Conservation (phyloP, 805 yeast species). For the Pichia nanzhaoensis region DNA sequence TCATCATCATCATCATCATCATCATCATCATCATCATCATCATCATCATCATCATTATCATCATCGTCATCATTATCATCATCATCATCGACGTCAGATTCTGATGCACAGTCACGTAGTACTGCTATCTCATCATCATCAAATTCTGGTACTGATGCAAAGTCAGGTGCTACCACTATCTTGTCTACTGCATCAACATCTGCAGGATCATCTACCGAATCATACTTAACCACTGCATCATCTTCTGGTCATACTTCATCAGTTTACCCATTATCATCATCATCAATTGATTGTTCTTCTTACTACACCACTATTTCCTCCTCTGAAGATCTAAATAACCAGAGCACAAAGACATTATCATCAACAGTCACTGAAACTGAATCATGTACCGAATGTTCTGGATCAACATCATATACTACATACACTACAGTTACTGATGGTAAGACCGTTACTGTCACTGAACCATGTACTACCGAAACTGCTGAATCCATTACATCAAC, state of each 20-base stretch:
- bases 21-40: constrained; percentile 4
- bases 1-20: constrained; percentile 1
- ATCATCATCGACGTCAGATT: background rate
- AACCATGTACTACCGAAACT: constrained; percentile 6
- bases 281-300: background rate
- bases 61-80: background rate
- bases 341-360: background rate
- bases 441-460: background rate
- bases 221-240: background rate
- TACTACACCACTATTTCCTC: background rate
- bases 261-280: background rate
- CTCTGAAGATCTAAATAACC: no score
- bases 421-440: constrained; percentile 12
- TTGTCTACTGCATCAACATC: no score
- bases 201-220: no score
- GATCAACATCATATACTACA: constrained; percentile 3
- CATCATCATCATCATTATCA: constrained; percentile 3
- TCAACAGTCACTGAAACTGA: background rate
- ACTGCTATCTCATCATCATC: constrained; percentile 4
- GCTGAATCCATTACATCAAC: constrained; percentile 1
- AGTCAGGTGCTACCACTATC: no score
- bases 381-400: background rate
- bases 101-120: no score
- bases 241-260: background rate
- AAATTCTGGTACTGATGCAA: no score